Evolutionary conservation across 2,329 filamentous ascomycete genomes (phyloP).

Genomic region (Aquanectria penicillioides): DNA sequence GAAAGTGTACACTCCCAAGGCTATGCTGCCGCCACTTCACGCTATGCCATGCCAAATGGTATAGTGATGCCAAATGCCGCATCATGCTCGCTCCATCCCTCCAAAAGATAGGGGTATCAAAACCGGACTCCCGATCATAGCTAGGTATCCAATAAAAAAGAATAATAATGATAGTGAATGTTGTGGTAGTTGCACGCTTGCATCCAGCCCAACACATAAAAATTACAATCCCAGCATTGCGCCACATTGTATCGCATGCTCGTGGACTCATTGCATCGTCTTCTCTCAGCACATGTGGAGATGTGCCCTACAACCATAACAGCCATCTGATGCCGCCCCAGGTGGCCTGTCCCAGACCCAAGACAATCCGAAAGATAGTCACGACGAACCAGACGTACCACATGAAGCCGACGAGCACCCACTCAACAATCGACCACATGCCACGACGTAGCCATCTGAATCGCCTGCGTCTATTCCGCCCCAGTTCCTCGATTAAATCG

Average conservation of each 20-base stretch:
- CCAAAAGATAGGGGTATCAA: slow-evolving; percentile 40
- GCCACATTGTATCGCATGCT: slow-evolving; percentile 10
- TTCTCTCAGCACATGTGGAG: background rate
- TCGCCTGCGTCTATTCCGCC: slow-evolving; percentile 72
- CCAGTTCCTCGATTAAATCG: slow-evolving; percentile 81
- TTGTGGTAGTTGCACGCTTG: background rate
- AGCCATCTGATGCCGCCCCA: slow-evolving; percentile 78
- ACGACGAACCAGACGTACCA: slow-evolving; percentile 96
- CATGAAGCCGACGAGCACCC: slow-evolving; percentile 87
- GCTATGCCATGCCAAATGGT: slow-evolving; percentile 17
- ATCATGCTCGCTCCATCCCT: slow-evolving; percentile 1
- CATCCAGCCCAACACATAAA: background rate
- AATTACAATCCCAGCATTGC: background rate
- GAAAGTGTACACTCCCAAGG: slow-evolving; percentile 33
- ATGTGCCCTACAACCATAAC: slow-evolving; percentile 72
- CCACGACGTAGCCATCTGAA: slow-evolving; percentile 80
- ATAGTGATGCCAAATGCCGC: slow-evolving; percentile 4
- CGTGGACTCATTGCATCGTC: slow-evolving; percentile 16
- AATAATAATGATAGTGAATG: slow-evolving; percentile 3
- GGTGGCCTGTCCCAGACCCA: slow-evolving; percentile 69
- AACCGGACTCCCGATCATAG: slow-evolving; percentile 25
- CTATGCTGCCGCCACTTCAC: slow-evolving; percentile 31
- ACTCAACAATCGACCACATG: slow-evolving; percentile 87
- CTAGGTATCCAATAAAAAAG: slow-evolving; percentile 22
- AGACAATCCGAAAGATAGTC: slow-evolving; percentile 74